Evolutionary conservation across 2,329 filamentous ascomycete genomes (phyloP), one percentile per base, ranked within the genome.

Genomic region (Arthrobotrys sphaeroides): DNA sequence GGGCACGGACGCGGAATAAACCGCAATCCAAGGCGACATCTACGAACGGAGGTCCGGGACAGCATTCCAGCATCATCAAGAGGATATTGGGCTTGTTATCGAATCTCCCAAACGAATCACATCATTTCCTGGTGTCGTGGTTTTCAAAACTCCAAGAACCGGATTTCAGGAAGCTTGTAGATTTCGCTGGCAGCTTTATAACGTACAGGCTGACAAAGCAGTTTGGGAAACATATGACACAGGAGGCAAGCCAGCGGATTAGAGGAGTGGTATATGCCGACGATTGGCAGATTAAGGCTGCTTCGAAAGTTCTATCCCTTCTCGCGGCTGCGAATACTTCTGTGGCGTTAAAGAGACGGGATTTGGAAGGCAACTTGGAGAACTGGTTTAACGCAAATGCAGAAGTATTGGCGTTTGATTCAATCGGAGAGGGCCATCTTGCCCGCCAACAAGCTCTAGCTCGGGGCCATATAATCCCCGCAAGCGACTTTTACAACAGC

Each of bases 261-360:
- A 88, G 87, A 78, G 85, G 85, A 76, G 85, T 89, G 1, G 83
- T 88, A 0, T 96, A 95, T 81, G 86, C 87, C 18, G 91, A 94
- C 72, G 94, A 97, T 80, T 97, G 94, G 94, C 93, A 97, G 82
- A 88, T 96, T 68, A 91, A 89, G 81, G 91, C 91, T 9, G 91
- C 91, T 5, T 90, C 92, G 2, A 89, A 90, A 78, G 88, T 96
- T 1, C 90, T 97, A 85, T 89, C 91, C 7, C 82, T 97, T 20
- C 82, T 97, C 0, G 96, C 96, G 80, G 87, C 90, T 1, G 93
- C 93, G 24, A 97, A 97, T 82, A 91, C 90, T 73, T 85, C 76
- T 77, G 80, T 33, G 2, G 26, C 55, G 31, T 5, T 69, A n/a
- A 64, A 66, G 33, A 75, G 38, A 28, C 65, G 47, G 12, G 64